Conservation (phyloP, 2,329 filamentous ascomycete genomes). For the Botrytis elliptica region DNA sequence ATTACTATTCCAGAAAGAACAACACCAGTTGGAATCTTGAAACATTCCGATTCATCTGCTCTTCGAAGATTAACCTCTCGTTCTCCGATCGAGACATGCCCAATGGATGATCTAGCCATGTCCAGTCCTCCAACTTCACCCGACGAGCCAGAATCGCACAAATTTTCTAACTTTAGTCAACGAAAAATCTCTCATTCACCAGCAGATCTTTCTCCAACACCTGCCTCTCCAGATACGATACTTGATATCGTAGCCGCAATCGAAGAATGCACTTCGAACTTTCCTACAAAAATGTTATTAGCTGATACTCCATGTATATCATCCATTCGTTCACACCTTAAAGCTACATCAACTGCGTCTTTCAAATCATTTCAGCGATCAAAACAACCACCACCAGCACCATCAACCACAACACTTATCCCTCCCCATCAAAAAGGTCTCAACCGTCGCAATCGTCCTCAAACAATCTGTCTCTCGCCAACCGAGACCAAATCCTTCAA, state of each 20-base stretch:
- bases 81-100: neutral
- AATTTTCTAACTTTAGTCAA: neutral
- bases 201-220: neutral
- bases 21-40: slow-evolving; percentile 23
- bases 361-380: neutral
- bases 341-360: neutral
- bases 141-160: neutral
- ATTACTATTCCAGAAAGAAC: slow-evolving; percentile 28
- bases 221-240: slow-evolving; percentile 8
- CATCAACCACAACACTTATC: neutral
- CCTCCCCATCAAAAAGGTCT: neutral
- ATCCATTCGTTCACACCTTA: slow-evolving; percentile 25
- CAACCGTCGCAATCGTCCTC: slow-evolving; percentile 3
- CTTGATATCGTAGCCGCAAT: slow-evolving; percentile 27
- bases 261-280: slow-evolving; percentile 26
- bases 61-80: slow-evolving; percentile 1
- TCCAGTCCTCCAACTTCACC: slow-evolving; percentile 16
- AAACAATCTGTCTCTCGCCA: slow-evolving; percentile 16
- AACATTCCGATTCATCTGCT: slow-evolving; percentile 2
- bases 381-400: slow-evolving; percentile 4
- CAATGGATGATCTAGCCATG: slow-evolving; percentile 9
- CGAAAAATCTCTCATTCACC: neutral
- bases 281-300: slow-evolving; percentile 30
- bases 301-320: slow-evolving; percentile 28
- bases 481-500: neutral